phyloP scores from a whole-genome alignment of 2,329 filamentous ascomycete species.

The Chaetothyriales sp. region DNA sequence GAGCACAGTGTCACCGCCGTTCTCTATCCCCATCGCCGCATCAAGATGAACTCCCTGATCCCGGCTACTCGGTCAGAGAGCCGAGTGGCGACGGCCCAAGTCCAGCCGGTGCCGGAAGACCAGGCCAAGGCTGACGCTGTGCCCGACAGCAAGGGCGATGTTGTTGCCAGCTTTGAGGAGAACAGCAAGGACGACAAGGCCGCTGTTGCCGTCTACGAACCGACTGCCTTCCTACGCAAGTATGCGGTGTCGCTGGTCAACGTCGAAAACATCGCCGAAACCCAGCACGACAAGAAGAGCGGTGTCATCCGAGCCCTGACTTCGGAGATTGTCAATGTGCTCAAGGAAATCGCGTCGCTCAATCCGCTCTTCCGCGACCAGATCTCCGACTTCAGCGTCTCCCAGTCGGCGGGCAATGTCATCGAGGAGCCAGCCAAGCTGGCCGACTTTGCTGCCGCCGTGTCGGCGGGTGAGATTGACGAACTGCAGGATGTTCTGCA shows the following conservation, averaged over 20 bases:
- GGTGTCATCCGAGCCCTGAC: constrained; percentile 81
- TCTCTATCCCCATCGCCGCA: constrained; percentile 87
- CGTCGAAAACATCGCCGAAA: constrained; percentile 81
- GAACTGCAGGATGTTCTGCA: constrained; percentile 87
- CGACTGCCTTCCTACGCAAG: constrained; percentile 79
- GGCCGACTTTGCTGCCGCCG: constrained; percentile 91
- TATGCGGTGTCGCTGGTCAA: constrained; percentile 90
- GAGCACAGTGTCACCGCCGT: constrained; percentile 80
- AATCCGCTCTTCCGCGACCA: constrained; percentile 95
- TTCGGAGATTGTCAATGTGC: constrained; percentile 96
- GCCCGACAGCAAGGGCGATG: constrained; percentile 72
- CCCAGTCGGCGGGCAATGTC: constrained; percentile 85
- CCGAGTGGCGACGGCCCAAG: constrained; percentile 22
- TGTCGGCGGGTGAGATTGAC: constrained; percentile 81
- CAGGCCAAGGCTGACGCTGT: constrained; percentile 34
- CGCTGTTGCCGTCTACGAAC: constrained; percentile 57
- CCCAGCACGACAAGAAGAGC: constrained; percentile 80
- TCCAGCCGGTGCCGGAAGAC: constrained; percentile 24
- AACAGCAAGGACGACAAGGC: constrained; percentile 42
- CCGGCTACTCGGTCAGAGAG: constrained; percentile 41
- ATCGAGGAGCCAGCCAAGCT: constrained; percentile 89
- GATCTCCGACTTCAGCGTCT: constrained; percentile 93
- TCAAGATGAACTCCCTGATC: constrained; percentile 73
- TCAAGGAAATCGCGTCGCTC: constrained; percentile 88
- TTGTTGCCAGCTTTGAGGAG: constrained; percentile 95